phyloP scores from a whole-genome alignment of 2,329 filamentous ascomycete species.

The Diplodia intermedia region DNA sequence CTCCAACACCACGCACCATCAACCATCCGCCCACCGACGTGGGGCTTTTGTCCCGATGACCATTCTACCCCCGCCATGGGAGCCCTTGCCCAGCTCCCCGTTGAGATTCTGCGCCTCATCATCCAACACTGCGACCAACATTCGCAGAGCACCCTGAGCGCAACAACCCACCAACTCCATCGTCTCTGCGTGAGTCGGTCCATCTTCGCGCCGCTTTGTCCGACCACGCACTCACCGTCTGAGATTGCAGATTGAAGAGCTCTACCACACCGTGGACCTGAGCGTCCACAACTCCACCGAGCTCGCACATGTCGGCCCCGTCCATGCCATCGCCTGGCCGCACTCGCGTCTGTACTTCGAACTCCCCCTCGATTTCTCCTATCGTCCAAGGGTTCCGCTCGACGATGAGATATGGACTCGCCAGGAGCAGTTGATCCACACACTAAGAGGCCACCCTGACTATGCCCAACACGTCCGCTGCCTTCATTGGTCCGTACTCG shows the following conservation, averaged over 20 bases:
- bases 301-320: constrained; percentile 1
- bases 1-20: background rate
- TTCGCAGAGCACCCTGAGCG: background rate
- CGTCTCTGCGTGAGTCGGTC: background rate
- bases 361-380: constrained; percentile 7
- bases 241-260: background rate
- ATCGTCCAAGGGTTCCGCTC: constrained; percentile 9
- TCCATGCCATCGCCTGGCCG: background rate
- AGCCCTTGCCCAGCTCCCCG: constrained; percentile 4
- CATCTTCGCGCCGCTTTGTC: too few species aligned
- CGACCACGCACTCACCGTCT: background rate
- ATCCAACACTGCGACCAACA: constrained; percentile 9
- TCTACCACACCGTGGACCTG: constrained; percentile 4
- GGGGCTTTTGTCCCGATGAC: background rate
- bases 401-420: constrained; percentile 9
- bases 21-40: background rate
- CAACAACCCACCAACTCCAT: constrained; percentile 2
- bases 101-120: constrained; percentile 9
- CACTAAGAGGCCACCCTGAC: background rate
- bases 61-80: background rate
- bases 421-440: background rate
- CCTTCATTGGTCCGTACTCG: constrained; percentile 15
- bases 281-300: constrained; percentile 10
- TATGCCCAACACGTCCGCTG: constrained; percentile 9
- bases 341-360: constrained; percentile 1